phyloP scores from a whole-genome alignment of 2,329 filamentous ascomycete species.

The Diplodia corticola region DNA sequence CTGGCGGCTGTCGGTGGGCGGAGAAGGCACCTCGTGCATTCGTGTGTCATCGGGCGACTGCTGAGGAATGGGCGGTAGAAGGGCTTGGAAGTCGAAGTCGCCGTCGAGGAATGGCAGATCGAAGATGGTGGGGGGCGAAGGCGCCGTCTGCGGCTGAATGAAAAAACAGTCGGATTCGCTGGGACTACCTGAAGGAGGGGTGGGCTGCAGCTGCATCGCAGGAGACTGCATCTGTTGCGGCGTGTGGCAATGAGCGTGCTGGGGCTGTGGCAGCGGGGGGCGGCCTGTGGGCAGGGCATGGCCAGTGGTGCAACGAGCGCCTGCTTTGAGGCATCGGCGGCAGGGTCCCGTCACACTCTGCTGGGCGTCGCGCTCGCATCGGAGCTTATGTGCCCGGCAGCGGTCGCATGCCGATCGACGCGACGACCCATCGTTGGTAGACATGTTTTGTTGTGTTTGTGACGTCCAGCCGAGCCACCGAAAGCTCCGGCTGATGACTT shows the following conservation, averaged over 20 bases:
- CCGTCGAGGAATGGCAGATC: neutral
- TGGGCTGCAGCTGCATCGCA: neutral
- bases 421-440: neutral
- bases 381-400: neutral
- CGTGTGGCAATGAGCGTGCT: neutral
- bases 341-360: neutral
- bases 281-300: neutral
- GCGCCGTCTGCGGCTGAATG: neutral
- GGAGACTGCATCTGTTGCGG: neutral
- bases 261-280: neutral
- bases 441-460: neutral
- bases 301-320: neutral
- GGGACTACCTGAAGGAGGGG: neutral
- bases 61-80: neutral
- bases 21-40: neutral
- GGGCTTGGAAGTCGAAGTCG: neutral
- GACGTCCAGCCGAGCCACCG: neutral
- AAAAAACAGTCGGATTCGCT: neutral
- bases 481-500: no score
- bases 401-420: neutral
- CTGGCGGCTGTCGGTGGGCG: neutral
- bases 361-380: neutral
- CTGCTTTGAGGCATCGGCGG: neutral
- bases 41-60: neutral
- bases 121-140: neutral